phyloP scores from a whole-genome alignment of 768 basidiomycete species.

The Melanogaster broomeanus region DNA sequence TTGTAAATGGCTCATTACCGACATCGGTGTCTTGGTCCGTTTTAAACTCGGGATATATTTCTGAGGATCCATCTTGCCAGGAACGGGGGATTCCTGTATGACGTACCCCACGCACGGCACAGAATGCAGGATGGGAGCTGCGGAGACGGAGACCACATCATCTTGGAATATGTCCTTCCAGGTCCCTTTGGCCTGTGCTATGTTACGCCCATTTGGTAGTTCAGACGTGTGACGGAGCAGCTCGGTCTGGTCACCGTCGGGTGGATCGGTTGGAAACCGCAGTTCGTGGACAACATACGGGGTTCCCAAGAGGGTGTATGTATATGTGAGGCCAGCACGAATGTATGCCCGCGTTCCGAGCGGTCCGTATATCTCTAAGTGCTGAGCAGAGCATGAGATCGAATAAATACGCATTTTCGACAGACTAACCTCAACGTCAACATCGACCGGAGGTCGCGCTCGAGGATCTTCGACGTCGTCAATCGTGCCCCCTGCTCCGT shows the following conservation, averaged over 20 bases:
- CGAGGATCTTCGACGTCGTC: conserved; percentile 65
- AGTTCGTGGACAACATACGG: conserved; percentile 86
- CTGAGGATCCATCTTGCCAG: conserved; percentile 74
- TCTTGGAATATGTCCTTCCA: conserved; percentile 71
- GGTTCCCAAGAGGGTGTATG: conserved; percentile 63
- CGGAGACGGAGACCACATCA: conserved; percentile 60
- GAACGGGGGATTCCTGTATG: conserved; percentile 65
- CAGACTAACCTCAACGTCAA: conserved; percentile 18
- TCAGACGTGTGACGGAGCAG: conserved; percentile 56
- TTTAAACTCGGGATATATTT: conserved; percentile 68
- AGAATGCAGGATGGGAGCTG: conserved; percentile 78
- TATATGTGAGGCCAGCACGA: conserved; percentile 65
- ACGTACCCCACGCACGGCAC: conserved; percentile 83
- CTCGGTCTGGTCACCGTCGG: conserved; percentile 47
- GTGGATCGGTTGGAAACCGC: conserved; percentile 60
- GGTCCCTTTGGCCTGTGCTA: conserved; percentile 54
- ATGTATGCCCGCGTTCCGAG: conserved; percentile 81
- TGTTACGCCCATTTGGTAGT: conserved; percentile 60
- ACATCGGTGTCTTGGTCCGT: conserved; percentile 69
- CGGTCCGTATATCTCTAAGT: conserved; percentile 85
- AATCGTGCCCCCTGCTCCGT: conserved; percentile 70
- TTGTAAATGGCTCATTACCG: conserved; percentile 66
- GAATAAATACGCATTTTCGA: background rate
- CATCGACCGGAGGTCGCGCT: conserved; percentile 15
- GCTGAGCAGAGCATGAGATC: conserved; percentile 39